A percentile compares a stretch with the other conserved stretches of the same genome.
Evolutionary conservation across 176 grass and related monocot species (phyloP).

Genomic region (Alopecurus myosuroides): DNA sequence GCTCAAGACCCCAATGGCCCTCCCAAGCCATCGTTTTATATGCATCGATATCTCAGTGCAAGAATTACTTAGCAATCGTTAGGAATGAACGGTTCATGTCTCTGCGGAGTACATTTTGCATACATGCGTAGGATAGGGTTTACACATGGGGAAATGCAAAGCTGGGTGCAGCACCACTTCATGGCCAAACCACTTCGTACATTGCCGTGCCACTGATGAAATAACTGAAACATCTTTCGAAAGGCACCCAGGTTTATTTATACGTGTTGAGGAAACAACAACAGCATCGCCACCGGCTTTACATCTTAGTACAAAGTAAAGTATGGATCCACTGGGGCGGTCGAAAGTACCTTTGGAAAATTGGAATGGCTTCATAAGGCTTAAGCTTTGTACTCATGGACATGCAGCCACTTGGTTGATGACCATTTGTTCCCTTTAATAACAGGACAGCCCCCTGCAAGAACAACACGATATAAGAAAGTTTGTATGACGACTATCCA

Average conservation of each 20-base stretch:
- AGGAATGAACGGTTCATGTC: background rate
- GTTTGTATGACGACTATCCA: background rate
- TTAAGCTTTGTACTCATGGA: conserved; percentile 71
- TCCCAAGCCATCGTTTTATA: background rate
- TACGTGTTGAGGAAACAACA: background rate
- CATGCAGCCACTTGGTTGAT: conserved; percentile 87
- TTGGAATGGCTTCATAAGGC: background rate
- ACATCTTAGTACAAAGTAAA: background rate
- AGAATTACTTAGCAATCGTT: background rate
- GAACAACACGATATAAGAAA: background rate
- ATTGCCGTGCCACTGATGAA: background rate
- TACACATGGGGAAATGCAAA: background rate
- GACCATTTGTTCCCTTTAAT: conserved; percentile 98
- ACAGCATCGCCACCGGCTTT: background rate
- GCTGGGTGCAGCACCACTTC: background rate
- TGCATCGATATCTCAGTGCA: background rate
- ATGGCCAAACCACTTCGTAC: background rate
- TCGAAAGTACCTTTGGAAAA: conserved; percentile 23
- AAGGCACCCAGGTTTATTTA: background rate
- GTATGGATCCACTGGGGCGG: background rate
- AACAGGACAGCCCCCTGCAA: conserved; percentile 76
- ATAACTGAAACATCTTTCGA: background rate
- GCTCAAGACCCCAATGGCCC: background rate
- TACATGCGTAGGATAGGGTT: background rate
- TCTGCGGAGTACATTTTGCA: background rate